These are phyloP conservation scores for Xylaria sp. DNA, from an alignment of 2,329 filamentous ascomycete species.

Conservation along the genomic window DNA sequence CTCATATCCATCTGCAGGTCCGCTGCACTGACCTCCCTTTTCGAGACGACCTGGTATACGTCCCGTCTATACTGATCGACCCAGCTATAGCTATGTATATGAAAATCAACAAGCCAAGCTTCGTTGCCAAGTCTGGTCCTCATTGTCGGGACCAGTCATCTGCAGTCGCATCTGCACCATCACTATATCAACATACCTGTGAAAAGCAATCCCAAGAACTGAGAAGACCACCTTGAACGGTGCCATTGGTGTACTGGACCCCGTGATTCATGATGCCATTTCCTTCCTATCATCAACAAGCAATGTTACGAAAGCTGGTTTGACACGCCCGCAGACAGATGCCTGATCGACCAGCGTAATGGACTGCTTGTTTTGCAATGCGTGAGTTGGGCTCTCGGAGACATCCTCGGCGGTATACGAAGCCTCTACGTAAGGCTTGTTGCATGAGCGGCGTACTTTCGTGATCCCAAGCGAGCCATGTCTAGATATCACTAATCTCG, in stretches of 20 bases:
- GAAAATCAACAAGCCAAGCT: constrained; percentile 41
- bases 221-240: neutral
- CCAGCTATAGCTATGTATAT: constrained; percentile 23
- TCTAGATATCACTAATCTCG: constrained; percentile 2
- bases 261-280: constrained; percentile 2
- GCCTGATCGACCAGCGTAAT: constrained; percentile 12
- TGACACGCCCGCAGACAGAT: constrained; percentile 15
- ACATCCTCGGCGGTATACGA: constrained; percentile 28
- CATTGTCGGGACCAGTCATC: constrained; percentile 37
- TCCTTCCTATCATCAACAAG: constrained; percentile 11
- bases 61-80: constrained; percentile 21
- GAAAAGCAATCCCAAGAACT: neutral
- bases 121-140: constrained; percentile 45
- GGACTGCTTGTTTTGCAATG: constrained; percentile 14
- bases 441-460: constrained; percentile 16
- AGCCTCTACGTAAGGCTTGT: constrained; percentile 7
- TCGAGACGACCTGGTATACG: constrained; percentile 25
- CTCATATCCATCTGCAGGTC: constrained; percentile 40
- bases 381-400: neutral
- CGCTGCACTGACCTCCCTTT: constrained; percentile 30
- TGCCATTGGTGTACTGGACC: neutral
- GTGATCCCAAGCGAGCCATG: constrained; percentile 17
- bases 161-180: constrained; percentile 18
- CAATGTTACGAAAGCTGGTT: constrained; percentile 1
- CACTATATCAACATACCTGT: constrained; percentile 12